A percentile compares a stretch with the other conserved stretches of the same genome.
Evolutionary conservation across 108 stramenopile genomes (phyloP).

Genomic region (Pseudonitzschia pungens): DNA sequence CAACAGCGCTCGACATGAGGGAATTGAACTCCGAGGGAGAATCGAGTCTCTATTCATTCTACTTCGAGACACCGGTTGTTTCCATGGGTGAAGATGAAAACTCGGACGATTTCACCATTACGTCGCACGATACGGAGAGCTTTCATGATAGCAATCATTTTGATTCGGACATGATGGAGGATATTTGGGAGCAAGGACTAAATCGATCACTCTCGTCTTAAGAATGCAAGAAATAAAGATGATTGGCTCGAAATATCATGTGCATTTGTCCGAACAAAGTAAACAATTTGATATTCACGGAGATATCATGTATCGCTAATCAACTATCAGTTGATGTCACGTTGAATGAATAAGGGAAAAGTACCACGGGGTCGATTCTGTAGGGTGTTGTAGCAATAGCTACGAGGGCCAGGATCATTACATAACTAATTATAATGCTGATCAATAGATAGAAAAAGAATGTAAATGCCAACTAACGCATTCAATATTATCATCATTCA

Average conservation of each 20-base stretch:
- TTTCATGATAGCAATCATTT: conserved; percentile 4
- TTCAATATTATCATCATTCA: no score
- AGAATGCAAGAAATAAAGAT: neutral
- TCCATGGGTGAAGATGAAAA: neutral
- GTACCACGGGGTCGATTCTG: neutral
- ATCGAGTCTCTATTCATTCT: conserved; percentile 25
- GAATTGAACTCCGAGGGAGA: neutral
- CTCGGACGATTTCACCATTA: conserved; percentile 6
- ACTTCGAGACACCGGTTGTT: conserved; percentile 16
- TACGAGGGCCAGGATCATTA: neutral
- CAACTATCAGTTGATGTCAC: neutral
- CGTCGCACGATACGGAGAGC: conserved; percentile 5
- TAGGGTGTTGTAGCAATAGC: neutral
- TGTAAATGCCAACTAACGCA: neutral
- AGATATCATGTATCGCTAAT: neutral
- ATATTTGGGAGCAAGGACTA: conserved; percentile 10
- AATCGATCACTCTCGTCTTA: neutral
- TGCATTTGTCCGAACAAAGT: no score
- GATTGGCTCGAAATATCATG: neutral
- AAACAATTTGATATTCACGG: neutral
- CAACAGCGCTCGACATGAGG: conserved; percentile 5
- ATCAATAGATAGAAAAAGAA: neutral
- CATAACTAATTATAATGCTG: neutral
- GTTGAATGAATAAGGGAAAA: neutral
- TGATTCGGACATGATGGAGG: neutral